Evolutionary conservation across 495 filamentous ascomycete genomes (phyloP).

Genomic region (Hypomontagnella monticulosa): DNA sequence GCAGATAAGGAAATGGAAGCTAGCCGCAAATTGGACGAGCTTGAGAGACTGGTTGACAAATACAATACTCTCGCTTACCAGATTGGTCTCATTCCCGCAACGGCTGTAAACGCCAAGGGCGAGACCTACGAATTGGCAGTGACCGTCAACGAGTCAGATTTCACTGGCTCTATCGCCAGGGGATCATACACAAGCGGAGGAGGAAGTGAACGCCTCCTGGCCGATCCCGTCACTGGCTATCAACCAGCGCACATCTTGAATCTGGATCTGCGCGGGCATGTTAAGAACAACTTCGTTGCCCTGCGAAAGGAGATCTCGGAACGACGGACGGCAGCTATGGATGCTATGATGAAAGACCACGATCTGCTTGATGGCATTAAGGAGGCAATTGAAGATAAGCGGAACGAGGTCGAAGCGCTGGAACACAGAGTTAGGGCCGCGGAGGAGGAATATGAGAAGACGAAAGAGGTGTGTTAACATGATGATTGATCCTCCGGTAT

Average conservation of each 20-base stretch:
- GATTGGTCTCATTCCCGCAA: slow-evolving; percentile 84
- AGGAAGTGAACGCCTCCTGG: slow-evolving; percentile 71
- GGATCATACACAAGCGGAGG: slow-evolving; percentile 58
- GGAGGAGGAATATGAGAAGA: slow-evolving; percentile 92
- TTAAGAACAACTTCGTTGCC: slow-evolving; percentile 78
- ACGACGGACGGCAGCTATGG: slow-evolving; percentile 79
- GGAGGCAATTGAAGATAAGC: slow-evolving; percentile 94
- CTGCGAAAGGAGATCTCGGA: slow-evolving; percentile 90
- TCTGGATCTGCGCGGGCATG: slow-evolving; percentile 80
- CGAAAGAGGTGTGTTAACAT: slow-evolving; percentile 72
- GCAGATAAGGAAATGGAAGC: slow-evolving; percentile 87
- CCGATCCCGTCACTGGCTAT: slow-evolving; percentile 84
- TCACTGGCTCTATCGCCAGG: slow-evolving; percentile 72
- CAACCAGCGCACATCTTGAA: slow-evolving; percentile 87
- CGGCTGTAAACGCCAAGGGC: slow-evolving; percentile 85
- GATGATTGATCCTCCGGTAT: neutral
- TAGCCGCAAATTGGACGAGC: slow-evolving; percentile 82
- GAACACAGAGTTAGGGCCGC: slow-evolving; percentile 84
- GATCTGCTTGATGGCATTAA: slow-evolving; percentile 91
- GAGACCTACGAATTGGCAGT: slow-evolving; percentile 83
- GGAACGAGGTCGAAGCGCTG: slow-evolving; percentile 89
- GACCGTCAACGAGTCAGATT: slow-evolving; percentile 75
- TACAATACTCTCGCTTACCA: slow-evolving; percentile 96
- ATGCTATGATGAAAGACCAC: slow-evolving; percentile 88
- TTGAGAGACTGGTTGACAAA: slow-evolving; percentile 83